Percentiles rank a stretch among this genome's conserved stretches.
Conservation (phyloP, 73 alveolate genomes). For the Paramecium biaurelia region DNA sequence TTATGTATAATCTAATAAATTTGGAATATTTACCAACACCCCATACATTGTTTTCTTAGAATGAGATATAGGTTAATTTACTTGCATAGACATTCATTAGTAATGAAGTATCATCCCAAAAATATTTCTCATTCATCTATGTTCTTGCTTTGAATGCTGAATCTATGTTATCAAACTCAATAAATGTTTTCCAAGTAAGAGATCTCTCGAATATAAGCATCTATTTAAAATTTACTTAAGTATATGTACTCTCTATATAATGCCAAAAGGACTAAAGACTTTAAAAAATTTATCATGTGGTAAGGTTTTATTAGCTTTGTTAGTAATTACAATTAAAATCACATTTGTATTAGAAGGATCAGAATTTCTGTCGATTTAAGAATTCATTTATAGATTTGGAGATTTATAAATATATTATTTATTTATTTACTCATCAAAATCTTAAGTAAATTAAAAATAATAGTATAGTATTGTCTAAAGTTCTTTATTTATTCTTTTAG, state of each 20-base stretch:
- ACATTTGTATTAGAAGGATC: slow-evolving; percentile 7
- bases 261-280: slow-evolving; percentile 41
- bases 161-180: slow-evolving; percentile 20
- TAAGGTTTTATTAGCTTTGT: slow-evolving; percentile 3
- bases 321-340: background rate
- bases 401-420: background rate
- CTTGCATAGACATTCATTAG: slow-evolving; percentile 39
- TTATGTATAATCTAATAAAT: slow-evolving; percentile 10
- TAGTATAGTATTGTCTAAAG: background rate
- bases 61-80: background rate
- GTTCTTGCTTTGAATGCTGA: slow-evolving; percentile 10
- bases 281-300: slow-evolving; percentile 31
- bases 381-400: background rate
- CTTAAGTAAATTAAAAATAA: background rate
- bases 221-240: background rate
- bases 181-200: slow-evolving; percentile 46
- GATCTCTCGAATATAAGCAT: slow-evolving; percentile 44
- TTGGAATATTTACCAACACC: background rate
- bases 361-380: background rate
- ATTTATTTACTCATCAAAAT: background rate
- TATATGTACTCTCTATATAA: background rate
- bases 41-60: background rate
- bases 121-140: slow-evolving; percentile 1
- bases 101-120: background rate
- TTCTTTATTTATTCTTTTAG: background rate